Percentiles rank a stretch among this genome's conserved stretches.
Evolutionary conservation across 495 filamentous ascomycete species (phyloP).

Genomic region (Wilcoxina mikolae): DNA sequence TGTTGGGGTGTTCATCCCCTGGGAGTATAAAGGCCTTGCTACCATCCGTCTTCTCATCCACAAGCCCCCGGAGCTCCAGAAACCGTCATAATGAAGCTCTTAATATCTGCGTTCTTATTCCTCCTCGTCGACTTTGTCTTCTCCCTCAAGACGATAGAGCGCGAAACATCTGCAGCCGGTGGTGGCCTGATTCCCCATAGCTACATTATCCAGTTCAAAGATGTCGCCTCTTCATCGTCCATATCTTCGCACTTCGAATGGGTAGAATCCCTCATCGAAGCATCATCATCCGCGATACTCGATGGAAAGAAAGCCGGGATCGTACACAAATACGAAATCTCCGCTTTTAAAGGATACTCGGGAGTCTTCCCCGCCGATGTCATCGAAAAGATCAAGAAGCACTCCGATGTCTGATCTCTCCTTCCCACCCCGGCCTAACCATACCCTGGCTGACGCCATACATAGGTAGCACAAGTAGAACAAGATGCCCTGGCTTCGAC

Average conservation of each 20-base stretch:
- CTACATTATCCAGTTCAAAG: slow-evolving; percentile 14
- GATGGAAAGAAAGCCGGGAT: background rate
- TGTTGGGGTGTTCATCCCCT: too few relatives aligned
- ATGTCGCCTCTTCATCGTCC: background rate
- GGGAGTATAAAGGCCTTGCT: too few relatives aligned
- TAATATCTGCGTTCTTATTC: too few relatives aligned
- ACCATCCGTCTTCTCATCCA: too few relatives aligned
- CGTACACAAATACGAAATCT: slow-evolving; percentile 12
- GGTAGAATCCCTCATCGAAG: slow-evolving; percentile 6
- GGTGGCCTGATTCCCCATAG: slow-evolving; percentile 3
- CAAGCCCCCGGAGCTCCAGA: too few relatives aligned
- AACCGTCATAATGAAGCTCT: too few relatives aligned
- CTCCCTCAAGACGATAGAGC: too few relatives aligned
- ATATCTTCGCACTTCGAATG: slow-evolving; percentile 7
- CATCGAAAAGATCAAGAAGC: slow-evolving; percentile 5
- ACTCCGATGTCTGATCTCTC: slow-evolving; percentile 8
- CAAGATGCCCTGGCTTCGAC: slow-evolving; percentile 2
- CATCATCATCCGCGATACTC: background rate
- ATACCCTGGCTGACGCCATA: background rate
- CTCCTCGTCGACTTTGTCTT: background rate
- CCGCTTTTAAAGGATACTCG: slow-evolving; percentile 11
- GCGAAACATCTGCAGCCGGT: too few relatives aligned
- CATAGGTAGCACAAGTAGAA: slow-evolving; percentile 10
- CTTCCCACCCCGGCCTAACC: background rate
- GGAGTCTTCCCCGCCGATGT: slow-evolving; percentile 8